These are phyloP conservation scores for Anethum foeniculum DNA, from an alignment of 140 eudicot species.

Conservation along the genomic window DNA sequence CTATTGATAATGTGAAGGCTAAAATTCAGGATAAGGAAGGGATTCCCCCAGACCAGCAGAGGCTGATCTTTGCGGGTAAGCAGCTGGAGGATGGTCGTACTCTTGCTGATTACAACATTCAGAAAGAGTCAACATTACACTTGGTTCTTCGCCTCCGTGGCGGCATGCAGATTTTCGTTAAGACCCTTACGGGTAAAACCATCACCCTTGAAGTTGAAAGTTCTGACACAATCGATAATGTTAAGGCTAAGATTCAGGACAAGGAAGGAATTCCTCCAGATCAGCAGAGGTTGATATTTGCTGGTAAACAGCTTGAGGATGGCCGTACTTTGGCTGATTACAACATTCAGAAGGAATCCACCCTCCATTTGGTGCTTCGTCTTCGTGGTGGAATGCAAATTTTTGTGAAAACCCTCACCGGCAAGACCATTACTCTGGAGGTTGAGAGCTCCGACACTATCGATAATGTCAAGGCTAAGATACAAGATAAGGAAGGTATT, in stretches of 20 bases:
- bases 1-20: background rate
- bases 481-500: background rate
- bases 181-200: background rate
- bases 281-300: conserved; percentile 1
- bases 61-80: background rate
- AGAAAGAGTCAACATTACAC: background rate
- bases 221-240: background rate
- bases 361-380: background rate
- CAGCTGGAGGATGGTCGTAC: background rate
- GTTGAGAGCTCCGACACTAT: background rate
- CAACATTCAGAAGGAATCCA: background rate
- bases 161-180: background rate
- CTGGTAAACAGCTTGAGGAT: conserved; percentile 5
- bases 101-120: background rate
- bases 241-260: background rate
- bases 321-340: background rate
- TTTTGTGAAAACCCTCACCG: background rate
- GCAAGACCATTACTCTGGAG: background rate
- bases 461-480: background rate
- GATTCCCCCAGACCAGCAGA: background rate
- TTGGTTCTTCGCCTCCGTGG: background rate
- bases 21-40: conserved; percentile 3
- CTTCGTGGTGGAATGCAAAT: conserved; percentile 1
- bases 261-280: background rate
- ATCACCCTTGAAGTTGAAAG: background rate